Percentiles rank a stretch among this genome's conserved stretches.
These are phyloP conservation scores for Geotrichum candidum DNA, from an alignment of 1,139 yeast genomes.

Conservation along the genomic window DNA sequence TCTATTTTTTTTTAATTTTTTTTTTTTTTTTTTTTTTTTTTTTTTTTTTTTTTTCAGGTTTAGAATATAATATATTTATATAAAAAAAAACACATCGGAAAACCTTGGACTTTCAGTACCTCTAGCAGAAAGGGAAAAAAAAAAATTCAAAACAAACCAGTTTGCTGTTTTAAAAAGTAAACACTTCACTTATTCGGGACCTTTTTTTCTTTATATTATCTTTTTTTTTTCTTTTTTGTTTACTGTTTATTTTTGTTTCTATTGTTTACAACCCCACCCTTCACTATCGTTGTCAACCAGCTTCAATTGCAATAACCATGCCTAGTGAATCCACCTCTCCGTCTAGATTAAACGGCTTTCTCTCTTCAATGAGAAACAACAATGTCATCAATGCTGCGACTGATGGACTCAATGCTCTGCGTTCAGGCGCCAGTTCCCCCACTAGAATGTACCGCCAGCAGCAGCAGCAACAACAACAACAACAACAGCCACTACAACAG, in stretches of 20 bases:
- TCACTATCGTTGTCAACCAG: neutral
- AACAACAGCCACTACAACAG: conserved; percentile 7
- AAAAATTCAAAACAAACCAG: neutral
- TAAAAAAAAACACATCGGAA: neutral
- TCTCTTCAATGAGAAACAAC: conserved; percentile 16
- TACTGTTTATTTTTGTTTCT: conserved; percentile 10
- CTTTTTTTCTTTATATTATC: neutral
- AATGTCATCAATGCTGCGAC: conserved; percentile 18
- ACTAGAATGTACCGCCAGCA: conserved; percentile 18
- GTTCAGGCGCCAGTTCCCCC: conserved; percentile 18
- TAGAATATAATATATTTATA: neutral
- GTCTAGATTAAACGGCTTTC: conserved; percentile 19
- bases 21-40: neutral
- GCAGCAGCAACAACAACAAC: conserved; percentile 8
- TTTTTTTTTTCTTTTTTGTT: neutral
- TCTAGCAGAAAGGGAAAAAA: too few species aligned
- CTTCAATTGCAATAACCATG: conserved; percentile 14
- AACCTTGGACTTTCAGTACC: neutral
- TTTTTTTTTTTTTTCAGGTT: neutral
- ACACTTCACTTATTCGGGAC: neutral
- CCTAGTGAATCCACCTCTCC: conserved; percentile 19
- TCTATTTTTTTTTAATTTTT: neutral
- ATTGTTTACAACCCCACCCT: neutral
- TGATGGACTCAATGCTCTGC: conserved; percentile 18
- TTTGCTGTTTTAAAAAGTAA: neutral